Base-by-base conservation (phyloP, 139 green algal species). In the Ostreobium quekettii region DNA sequence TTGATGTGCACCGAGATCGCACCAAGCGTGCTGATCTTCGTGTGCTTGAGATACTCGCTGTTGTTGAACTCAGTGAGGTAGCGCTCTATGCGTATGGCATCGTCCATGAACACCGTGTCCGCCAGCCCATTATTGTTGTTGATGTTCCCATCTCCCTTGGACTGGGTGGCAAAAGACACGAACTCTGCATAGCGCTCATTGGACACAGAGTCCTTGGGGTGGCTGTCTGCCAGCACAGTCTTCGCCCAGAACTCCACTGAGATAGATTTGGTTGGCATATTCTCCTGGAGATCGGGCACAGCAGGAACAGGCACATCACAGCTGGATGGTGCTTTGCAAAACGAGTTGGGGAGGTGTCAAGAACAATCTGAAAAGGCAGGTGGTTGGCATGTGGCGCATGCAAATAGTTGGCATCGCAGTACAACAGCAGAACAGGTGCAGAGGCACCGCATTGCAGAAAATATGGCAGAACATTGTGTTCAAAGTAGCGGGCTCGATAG, bases 1-100 rank as follows among this genome's bases (percentile, higher is more conserved):
- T 95, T 95, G 75, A 95, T 85, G 76, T 93, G 85, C 46, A 95
- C 71, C 0, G 69, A 81, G 11, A 95, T 70, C 7, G 83, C 76
- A n/a, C 86, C 85, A 4, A 61, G 28, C 0, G 85, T 90, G 62
- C 42, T 74, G 60, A 73, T 79, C 22, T 71, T 39, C 8, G 64
- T 28, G 47, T 65, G 70, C 38, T 64, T 22, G 33, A 64, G 42
- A 36, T 74, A 72, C 26, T 78, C 35, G 2, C 29, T 72, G 24
- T 42, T 67, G 26, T 61, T 61, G 67, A 72, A 74, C 39, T 80
- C 65, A 2, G 49, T 75, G 30, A 70, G 68, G 53, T 82, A 86
- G 67, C 90, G 85, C 66, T 92, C 82, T 29, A 95, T 83, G 32
- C 87, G 75, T 39, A 95, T 87, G 30, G 85, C 87, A 60, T 95